Evolutionary conservation across 2,329 filamentous ascomycete genomes (phyloP).

Genomic region (Sporothrix schenckii): DNA sequence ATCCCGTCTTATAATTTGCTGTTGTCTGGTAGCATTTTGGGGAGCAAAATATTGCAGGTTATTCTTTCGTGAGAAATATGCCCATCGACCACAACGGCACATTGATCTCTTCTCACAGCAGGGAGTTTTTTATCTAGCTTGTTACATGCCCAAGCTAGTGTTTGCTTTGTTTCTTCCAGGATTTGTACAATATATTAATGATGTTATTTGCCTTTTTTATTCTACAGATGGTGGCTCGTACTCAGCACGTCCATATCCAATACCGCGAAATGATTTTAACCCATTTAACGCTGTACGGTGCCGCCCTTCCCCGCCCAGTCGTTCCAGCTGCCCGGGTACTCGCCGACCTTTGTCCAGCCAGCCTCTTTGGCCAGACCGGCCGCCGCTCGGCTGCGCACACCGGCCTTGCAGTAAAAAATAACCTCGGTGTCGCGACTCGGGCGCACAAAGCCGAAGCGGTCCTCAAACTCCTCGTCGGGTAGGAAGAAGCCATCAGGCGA

Average conservation of each 20-base stretch:
- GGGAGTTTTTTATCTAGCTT: constrained; percentile 11
- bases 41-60: neutral
- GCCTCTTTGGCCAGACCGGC: constrained; percentile 74
- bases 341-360: constrained; percentile 72
- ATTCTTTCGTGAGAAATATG: neutral
- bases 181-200: constrained; percentile 14
- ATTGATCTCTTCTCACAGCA: neutral
- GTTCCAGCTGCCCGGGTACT: constrained; percentile 75
- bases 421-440: constrained; percentile 61
- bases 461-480: constrained; percentile 75
- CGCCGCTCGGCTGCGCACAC: constrained; percentile 77
- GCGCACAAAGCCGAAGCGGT: constrained; percentile 76
- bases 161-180: neutral
- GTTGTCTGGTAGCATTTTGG: neutral
- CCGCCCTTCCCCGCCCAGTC: constrained; percentile 82
- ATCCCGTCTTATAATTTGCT: neutral
- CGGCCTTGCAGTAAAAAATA: constrained; percentile 92
- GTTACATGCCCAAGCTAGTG: neutral
- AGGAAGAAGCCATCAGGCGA: constrained; percentile 81
- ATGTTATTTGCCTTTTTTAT: neutral
- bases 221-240: neutral
- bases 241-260: neutral
- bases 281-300: constrained; percentile 49
- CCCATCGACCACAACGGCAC: neutral
- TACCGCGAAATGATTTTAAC: neutral